Conservation (phyloP, 2,329 filamentous ascomycete genomes). For the Monilinia vaccinii-corymbosi region DNA sequence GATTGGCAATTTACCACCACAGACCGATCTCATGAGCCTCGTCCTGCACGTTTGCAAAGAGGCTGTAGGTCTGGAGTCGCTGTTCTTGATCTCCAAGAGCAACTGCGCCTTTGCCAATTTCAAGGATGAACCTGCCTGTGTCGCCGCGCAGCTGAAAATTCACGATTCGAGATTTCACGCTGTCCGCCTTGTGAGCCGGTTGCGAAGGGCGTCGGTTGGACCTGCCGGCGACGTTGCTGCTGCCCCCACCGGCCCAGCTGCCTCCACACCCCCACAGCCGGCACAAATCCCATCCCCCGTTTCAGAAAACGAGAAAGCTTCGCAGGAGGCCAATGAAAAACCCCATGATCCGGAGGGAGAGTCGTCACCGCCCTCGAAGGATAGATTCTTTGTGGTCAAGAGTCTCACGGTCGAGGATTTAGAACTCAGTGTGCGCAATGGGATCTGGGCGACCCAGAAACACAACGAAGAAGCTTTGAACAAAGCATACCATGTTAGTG, state of each 20-base stretch:
- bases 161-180: slow-evolving; percentile 87
- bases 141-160: slow-evolving; percentile 69
- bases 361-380: slow-evolving; percentile 34
- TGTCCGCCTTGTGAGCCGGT: slow-evolving; percentile 73
- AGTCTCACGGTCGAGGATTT: slow-evolving; percentile 86
- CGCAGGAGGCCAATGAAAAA: slow-evolving; percentile 11
- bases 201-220: slow-evolving; percentile 49
- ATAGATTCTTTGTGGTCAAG: slow-evolving; percentile 87
- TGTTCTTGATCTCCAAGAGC: slow-evolving; percentile 93
- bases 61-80: slow-evolving; percentile 66
- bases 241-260: slow-evolving; percentile 27
- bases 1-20: slow-evolving; percentile 88
- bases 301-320: slow-evolving; percentile 30
- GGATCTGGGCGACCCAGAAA: slow-evolving; percentile 87
- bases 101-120: slow-evolving; percentile 98
- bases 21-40: slow-evolving; percentile 71
- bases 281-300: slow-evolving; percentile 20
- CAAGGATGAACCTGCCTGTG: slow-evolving; percentile 67
- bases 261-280: slow-evolving; percentile 19
- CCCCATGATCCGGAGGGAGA: slow-evolving; percentile 6
- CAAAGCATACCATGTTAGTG: slow-evolving; percentile 65
- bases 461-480: slow-evolving; percentile 86
- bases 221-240: slow-evolving; percentile 24
- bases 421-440: slow-evolving; percentile 77
- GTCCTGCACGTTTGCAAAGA: slow-evolving; percentile 86